These are phyloP conservation scores for Ophiocordyceps robertsii DNA, from an alignment of 2,329 filamentous ascomycete genomes.

Conservation along the genomic window DNA sequence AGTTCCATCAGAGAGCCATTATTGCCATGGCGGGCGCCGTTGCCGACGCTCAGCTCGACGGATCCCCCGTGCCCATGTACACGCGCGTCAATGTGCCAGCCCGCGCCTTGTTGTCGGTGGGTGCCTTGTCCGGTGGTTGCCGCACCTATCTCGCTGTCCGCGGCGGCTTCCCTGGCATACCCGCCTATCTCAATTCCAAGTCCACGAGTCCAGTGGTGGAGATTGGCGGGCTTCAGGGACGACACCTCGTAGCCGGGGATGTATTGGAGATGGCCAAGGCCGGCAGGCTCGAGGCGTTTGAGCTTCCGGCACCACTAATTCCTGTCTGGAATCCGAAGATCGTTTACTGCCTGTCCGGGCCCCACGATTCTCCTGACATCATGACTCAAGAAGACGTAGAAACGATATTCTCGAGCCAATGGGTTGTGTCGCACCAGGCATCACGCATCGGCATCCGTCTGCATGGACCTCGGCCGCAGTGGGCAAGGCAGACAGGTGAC, in stretches of 20 bases:
- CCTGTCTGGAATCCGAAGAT: conserved; percentile 3
- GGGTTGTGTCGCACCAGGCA: conserved; percentile 48
- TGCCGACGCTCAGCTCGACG: conserved; percentile 37
- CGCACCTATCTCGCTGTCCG: conserved; percentile 44
- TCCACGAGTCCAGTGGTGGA: conserved; percentile 42
- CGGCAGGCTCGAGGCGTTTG: background rate
- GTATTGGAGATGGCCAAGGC: conserved; percentile 3
- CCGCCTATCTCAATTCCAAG: conserved; percentile 44
- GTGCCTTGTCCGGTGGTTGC: conserved; percentile 37
- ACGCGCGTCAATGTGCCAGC: conserved; percentile 33
- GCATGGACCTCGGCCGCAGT: conserved; percentile 42
- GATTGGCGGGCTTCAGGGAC: conserved; percentile 46
- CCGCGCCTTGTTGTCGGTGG: conserved; percentile 34
- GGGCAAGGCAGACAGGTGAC: conserved; percentile 44
- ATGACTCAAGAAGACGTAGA: conserved; percentile 33
- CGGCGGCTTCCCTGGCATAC: conserved; percentile 25
- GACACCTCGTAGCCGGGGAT: conserved; percentile 30
- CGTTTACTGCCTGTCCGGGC: conserved; percentile 17
- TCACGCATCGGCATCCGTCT: conserved; percentile 47
- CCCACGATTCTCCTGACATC: conserved; percentile 16
- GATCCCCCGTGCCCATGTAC: conserved; percentile 37
- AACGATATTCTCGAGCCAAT: conserved; percentile 42
- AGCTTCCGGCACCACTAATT: conserved; percentile 2
- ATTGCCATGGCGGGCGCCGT: conserved; percentile 43
- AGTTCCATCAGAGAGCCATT: conserved; percentile 38